phyloP scores from a whole-genome alignment of 345 rosid genomes.

The Eucalyptus erythrocorys region DNA sequence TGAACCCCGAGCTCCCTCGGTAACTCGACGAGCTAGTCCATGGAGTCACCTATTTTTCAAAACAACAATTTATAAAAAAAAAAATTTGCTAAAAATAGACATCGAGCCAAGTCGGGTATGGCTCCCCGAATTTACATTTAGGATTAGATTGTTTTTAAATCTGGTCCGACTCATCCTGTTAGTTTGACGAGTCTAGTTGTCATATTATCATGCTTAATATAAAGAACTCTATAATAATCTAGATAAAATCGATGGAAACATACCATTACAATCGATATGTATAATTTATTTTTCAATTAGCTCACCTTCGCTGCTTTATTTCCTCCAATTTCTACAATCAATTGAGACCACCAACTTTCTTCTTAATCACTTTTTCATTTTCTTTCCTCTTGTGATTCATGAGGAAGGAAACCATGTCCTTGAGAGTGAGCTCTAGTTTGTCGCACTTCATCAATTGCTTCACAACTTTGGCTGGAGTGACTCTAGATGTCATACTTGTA shows the following conservation, averaged over 20 bases:
- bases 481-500: not conserved
- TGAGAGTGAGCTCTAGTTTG: slow-evolving; percentile 9
- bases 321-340: not conserved
- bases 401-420: slow-evolving; percentile 16
- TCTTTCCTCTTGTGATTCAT: slow-evolving; percentile 1
- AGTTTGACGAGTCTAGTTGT: not conserved
- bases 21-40: not conserved
- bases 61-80: not conserved
- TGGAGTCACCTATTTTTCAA: not conserved
- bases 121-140: not conserved
- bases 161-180: fast-evolving
- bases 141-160: not conserved
- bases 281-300: not conserved
- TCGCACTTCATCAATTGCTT: slow-evolving; percentile 29
- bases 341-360: not conserved
- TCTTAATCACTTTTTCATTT: not conserved
- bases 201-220: not conserved
- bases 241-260: not conserved
- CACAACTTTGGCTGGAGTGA: slow-evolving; percentile 30
- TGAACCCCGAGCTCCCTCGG: not conserved
- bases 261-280: fast-evolving
- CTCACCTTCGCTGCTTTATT: not conserved
- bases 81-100: not conserved
- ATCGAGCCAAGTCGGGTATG: fast-evolving
- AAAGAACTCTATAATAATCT: not conserved